Evolutionary conservation across 768 basidiomycete genomes (phyloP), one percentile per base, ranked within the genome.

Genomic region (Cystofilobasidium capitatum): DNA sequence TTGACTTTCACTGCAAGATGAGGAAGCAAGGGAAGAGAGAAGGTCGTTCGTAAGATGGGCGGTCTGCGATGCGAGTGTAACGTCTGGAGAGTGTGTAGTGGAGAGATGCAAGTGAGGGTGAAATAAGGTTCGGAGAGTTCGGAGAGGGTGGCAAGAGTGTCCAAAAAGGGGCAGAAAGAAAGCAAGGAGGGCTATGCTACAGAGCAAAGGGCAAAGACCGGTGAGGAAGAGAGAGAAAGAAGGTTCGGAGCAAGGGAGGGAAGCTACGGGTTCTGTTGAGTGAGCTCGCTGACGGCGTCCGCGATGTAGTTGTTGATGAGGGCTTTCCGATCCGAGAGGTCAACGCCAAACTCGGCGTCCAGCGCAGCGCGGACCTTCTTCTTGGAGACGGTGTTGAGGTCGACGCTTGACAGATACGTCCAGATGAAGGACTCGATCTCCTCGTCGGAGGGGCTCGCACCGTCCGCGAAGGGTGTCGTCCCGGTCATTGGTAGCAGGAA

Each of bases 331-430:
- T 83, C 71, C 16, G 84, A 83, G 66, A 97, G 78, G 75, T 88
- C 88, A 79, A 86, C 84, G 39, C 86, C 87, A 74, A 87, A 96
- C 55, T 62, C 66, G 69, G 85, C 84, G 77, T 97, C 93, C 40
- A 99, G 80, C 73, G 85, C 84, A 65, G 85, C 81, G 44, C 94
- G 83, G 60, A 99, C 86, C 72, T 87, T 88, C 72, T 93, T 85
- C 80, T 98, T 98, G 61, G 94, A 97, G 66, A 96, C 82, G 14
- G 85, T 84, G 74, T 91, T 90, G 60, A 99, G 81, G 78, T 98
- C 91, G 0, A 91, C 90, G 17, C 80, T 78, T 22, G 82, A 82
- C 62, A 97, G 79, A 45, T 96, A 81, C 70, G 26, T 20, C 9
- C 65, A 75, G 13, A 71, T 70, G 58, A 44, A 83, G 17, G 79